phyloP scores from a whole-genome alignment of 2,329 filamentous ascomycete genomes.

The Fusarium musae region DNA sequence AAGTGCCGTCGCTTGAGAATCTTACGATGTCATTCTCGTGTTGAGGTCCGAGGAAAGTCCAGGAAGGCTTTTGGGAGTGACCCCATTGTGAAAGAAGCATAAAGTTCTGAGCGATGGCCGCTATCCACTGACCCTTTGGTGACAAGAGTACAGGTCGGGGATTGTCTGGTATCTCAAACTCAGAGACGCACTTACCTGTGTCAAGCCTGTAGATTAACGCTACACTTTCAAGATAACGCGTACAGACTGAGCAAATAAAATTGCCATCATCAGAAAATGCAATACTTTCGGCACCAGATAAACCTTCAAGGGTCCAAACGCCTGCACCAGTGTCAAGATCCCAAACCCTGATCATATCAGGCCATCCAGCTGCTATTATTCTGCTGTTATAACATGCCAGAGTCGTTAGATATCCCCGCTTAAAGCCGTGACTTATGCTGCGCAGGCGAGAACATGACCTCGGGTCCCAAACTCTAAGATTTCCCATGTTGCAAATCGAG shows the following conservation, averaged over 20 bases:
- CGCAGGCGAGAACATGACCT: not conserved
- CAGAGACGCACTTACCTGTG: too few species aligned
- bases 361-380: not conserved
- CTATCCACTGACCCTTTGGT: not conserved
- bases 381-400: not conserved
- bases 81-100: not conserved
- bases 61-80: accelerated
- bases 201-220: accelerated
- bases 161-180: not conserved
- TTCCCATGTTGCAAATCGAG: accelerated
- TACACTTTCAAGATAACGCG: not conserved
- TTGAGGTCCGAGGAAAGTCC: not conserved
- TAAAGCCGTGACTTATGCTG: not conserved
- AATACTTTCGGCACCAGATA: accelerated
- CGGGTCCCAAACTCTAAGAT: not conserved
- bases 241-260: not conserved
- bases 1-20: not conserved
- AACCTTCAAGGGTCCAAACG: accelerated
- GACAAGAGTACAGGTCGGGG: accelerated
- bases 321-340: not conserved
- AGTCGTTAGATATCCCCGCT: accelerated
- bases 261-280: not conserved
- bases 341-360: not conserved
- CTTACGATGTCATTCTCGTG: accelerated
- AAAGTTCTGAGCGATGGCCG: accelerated